Percentiles rank a stretch among this genome's conserved stretches.
Conservation (phyloP, 176 grass and related monocot species). For the Aegilops longissima region DNA sequence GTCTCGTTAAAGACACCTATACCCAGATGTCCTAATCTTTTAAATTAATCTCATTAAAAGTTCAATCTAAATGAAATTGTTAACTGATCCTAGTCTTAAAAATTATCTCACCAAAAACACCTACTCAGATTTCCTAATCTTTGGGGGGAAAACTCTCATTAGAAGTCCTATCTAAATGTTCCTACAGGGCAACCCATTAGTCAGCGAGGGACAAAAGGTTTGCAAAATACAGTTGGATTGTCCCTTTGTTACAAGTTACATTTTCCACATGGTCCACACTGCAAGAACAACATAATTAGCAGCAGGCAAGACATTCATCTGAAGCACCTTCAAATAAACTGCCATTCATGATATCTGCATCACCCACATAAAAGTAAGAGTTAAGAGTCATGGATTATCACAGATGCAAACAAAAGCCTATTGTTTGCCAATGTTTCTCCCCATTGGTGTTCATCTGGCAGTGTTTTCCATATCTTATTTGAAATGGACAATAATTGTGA, state of each 20-base stretch:
- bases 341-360: slow-evolving; percentile 27
- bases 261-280: neutral
- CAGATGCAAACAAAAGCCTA: neutral
- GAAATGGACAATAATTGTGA: neutral
- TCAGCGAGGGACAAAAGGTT: neutral
- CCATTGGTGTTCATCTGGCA: neutral
- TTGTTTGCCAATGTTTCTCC: neutral
- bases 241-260: slow-evolving; percentile 4
- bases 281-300: slow-evolving; percentile 4
- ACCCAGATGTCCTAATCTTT: too few relatives aligned
- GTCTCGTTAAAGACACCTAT: too few relatives aligned
- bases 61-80: too few relatives aligned
- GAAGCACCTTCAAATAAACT: neutral
- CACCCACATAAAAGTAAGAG: neutral
- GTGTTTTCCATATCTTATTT: too few relatives aligned
- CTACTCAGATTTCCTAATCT: too few relatives aligned
- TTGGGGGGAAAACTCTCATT: too few relatives aligned
- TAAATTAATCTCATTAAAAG: too few relatives aligned
- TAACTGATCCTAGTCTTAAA: too few relatives aligned
- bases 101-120: too few relatives aligned
- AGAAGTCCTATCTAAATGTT: too few relatives aligned
- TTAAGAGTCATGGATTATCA: neutral
- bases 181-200: slow-evolving; percentile 1
- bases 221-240: neutral
- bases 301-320: neutral